Evolutionary conservation across 2,329 filamentous ascomycete species (phyloP), one percentile per base, ranked within the genome.

Genomic region (Monascus ruber): DNA sequence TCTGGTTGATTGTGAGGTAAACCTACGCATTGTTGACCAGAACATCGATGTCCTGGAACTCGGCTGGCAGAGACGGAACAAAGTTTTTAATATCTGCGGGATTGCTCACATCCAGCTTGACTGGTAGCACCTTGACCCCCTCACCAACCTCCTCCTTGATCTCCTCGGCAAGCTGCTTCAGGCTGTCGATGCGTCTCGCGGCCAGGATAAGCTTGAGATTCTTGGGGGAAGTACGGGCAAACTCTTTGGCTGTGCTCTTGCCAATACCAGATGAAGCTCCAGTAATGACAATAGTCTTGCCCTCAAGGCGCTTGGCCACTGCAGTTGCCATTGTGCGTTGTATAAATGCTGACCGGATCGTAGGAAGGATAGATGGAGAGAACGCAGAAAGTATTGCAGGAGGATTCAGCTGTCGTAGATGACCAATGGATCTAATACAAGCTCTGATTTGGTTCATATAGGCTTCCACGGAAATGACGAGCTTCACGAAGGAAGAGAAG

Each of bases 211-310:
- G 73, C 59, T 83, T 86, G 48, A 96, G 72, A 59, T 83, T 75
- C 40, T 79, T 73, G 5, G 86, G 86, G 24, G 83, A 76, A 2
- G 88, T 89, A 41, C 85, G 79, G 25, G 91, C 91, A 57, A 96
- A 98, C 63, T 96, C 91, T 48, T 91, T 70, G n/a, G 89, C 91
- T 35, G 66, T 68, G 47, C 62, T 65, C 42, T 53, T 77, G 24
- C 91, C 91, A 63, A 98, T 96, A 45, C 91, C 91, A 17, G 86
- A 93, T 4, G 83, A 91, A 27, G 91, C 91, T 41, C 91, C 91
- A 4, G 91, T 96, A 47, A 98, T 76, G 41, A 96, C 65, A 42
- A 96, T 72, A 4, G 87, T 96, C 70, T 96, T 96, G 74, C 87
- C 87, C 55, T 83, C 75, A 44, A 98, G 84, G 68, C 89, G 87